Conservation (phyloP, 306 rosid species). For the Prunus mira region DNA sequence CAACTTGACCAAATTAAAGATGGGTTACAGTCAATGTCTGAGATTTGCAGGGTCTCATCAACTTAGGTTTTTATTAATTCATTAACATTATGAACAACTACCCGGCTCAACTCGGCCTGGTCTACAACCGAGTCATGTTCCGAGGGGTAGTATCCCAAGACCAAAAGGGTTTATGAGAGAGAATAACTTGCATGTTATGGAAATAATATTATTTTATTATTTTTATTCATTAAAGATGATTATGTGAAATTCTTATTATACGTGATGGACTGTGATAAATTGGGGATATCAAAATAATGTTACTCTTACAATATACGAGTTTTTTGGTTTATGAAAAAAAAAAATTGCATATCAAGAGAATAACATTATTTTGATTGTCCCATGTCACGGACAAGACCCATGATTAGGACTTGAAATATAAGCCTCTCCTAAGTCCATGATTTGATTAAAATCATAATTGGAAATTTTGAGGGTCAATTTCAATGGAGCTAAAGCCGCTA, state of each 20-base stretch:
- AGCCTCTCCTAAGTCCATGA: not conserved
- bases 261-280: fast-evolving
- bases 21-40: slow-evolving; percentile 53
- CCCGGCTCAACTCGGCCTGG: slow-evolving; percentile 25
- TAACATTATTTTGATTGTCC: no score
- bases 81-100: not conserved
- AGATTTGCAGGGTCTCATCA: slow-evolving; percentile 44
- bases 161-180: no score
- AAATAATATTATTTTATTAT: no score
- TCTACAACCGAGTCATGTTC: slow-evolving; percentile 16
- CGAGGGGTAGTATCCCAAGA: not conserved
- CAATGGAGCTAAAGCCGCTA: not conserved
- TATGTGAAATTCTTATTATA: no score
- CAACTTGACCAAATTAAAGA: slow-evolving; percentile 51
- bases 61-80: not conserved
- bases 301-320: fast-evolving
- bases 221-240: no score
- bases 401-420: not conserved
- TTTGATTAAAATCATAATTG: not conserved
- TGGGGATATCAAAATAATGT: no score
- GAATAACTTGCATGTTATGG: no score
- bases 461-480: slow-evolving; percentile 5
- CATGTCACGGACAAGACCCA: not conserved
- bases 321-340: no score
- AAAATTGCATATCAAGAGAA: fast-evolving